Percentiles rank a stretch among this genome's conserved stretches.
These are phyloP conservation scores for Guyanaporus albipodus DNA, from an alignment of 768 basidiomycete genomes.

Conservation along the genomic window DNA sequence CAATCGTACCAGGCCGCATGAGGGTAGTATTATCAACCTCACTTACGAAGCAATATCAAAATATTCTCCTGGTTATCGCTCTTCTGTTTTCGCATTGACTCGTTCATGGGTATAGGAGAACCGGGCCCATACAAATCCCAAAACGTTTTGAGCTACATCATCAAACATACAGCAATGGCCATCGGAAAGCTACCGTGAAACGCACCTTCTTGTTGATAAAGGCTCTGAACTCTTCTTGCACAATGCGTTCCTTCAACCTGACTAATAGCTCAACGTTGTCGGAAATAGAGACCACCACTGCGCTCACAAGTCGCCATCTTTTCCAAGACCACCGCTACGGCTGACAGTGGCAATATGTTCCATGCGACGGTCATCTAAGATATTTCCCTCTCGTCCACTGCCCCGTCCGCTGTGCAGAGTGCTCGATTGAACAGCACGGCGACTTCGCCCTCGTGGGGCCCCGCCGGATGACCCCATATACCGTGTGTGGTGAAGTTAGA, in stretches of 20 bases:
- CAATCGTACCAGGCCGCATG: background rate
- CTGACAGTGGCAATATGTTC: slow-evolving; percentile 70
- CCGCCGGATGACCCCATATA: slow-evolving; percentile 12
- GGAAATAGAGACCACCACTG: slow-evolving; percentile 5
- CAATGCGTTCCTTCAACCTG: slow-evolving; percentile 55
- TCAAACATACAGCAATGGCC: background rate
- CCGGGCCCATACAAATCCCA: slow-evolving; percentile 37
- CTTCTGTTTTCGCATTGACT: slow-evolving; percentile 31
- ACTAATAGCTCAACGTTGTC: slow-evolving; percentile 30
- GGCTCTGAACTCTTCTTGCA: slow-evolving; percentile 64
- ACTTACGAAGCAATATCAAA: slow-evolving; percentile 69
- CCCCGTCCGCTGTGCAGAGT: background rate
- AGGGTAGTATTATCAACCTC: background rate
- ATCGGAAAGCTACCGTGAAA: background rate
- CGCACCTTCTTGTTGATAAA: slow-evolving; percentile 66
- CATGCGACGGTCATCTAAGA: slow-evolving; percentile 38
- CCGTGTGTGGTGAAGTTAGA: too few species aligned
- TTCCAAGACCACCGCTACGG: slow-evolving; percentile 70
- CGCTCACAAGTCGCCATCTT: slow-evolving; percentile 71
- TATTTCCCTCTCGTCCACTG: background rate
- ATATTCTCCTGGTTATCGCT: slow-evolving; percentile 63
- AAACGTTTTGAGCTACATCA: slow-evolving; percentile 45
- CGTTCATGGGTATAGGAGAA: slow-evolving; percentile 5
- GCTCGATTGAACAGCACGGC: slow-evolving; percentile 1
- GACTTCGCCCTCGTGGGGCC: slow-evolving; percentile 10